These are phyloP conservation scores for Aschersonia sp. DNA, from an alignment of 2,329 filamentous ascomycete genomes.

Conservation along the genomic window DNA sequence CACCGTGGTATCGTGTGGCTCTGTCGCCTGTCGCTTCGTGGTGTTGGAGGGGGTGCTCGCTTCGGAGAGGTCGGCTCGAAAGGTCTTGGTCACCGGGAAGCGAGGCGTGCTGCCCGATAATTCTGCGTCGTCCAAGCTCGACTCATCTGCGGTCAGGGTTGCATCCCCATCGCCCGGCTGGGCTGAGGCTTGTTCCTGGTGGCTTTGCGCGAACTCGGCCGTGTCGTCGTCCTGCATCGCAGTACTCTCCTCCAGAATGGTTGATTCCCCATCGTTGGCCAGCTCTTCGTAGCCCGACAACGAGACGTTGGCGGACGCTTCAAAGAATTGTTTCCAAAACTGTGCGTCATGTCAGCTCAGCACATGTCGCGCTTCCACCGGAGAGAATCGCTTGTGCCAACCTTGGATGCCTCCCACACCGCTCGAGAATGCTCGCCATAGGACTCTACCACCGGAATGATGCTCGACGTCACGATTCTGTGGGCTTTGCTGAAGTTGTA, in stretches of 20 bases:
- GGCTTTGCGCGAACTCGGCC: constrained; percentile 30
- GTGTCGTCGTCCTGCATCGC: constrained; percentile 41
- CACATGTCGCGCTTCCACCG: neutral
- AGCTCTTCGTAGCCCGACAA: constrained; percentile 87
- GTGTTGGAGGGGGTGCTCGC: constrained; percentile 66
- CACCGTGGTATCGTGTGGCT: constrained; percentile 19
- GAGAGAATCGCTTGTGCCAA: constrained; percentile 16
- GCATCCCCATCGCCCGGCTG: constrained; percentile 18
- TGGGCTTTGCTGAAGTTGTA: constrained; percentile 96
- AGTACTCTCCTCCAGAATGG: constrained; percentile 33
- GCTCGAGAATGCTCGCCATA: constrained; percentile 87
- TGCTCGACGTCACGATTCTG: constrained; percentile 85
- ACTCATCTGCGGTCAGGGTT: constrained; percentile 38
- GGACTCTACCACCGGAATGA: constrained; percentile 84
- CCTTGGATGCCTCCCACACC: constrained; percentile 95
- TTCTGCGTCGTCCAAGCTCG: constrained; percentile 49
- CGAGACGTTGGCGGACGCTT: constrained; percentile 93
- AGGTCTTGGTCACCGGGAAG: constrained; percentile 34
- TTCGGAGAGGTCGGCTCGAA: constrained; percentile 40
- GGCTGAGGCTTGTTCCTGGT: constrained; percentile 20
- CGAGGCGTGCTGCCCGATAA: constrained; percentile 56
- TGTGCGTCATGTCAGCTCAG: constrained; percentile 17
- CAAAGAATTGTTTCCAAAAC: constrained; percentile 99
- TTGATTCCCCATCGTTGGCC: constrained; percentile 49
- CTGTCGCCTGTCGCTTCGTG: constrained; percentile 50